A percentile compares a stretch with the other conserved stretches of the same genome.
Conservation (phyloP, 495 filamentous ascomycete genomes). For the Daldinia bambusicola region DNA sequence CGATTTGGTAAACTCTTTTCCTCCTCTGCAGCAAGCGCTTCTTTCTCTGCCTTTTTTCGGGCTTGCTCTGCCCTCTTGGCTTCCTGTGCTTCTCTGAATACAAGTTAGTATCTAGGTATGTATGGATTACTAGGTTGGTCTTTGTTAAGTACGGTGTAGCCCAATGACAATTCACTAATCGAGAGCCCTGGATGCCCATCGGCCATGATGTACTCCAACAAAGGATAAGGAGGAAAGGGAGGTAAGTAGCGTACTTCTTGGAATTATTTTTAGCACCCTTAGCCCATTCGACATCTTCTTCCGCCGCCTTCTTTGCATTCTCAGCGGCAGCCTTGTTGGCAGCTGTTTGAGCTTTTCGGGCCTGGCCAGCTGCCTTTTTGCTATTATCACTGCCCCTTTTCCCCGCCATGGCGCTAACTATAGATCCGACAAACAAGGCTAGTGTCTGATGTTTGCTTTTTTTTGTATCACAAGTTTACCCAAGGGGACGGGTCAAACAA, state of each 20-base stretch:
- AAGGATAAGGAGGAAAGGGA: background rate
- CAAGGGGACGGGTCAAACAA: background rate
- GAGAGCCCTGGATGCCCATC: background rate
- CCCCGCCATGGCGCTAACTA: slow-evolving; percentile 56
- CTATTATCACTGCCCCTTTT: slow-evolving; percentile 81
- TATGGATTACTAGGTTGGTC: background rate
- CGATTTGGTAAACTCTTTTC: slow-evolving; percentile 76
- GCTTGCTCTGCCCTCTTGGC: slow-evolving; percentile 87
- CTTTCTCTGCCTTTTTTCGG: slow-evolving; percentile 87
- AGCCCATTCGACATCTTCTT: slow-evolving; percentile 81
- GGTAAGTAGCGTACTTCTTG: slow-evolving; percentile 76
- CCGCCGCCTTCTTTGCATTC: slow-evolving; percentile 70
- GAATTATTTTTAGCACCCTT: slow-evolving; percentile 84
- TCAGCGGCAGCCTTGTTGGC: slow-evolving; percentile 78
- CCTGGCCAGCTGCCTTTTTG: slow-evolving; percentile 92
- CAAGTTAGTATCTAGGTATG: slow-evolving; percentile 29
- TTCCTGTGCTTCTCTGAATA: slow-evolving; percentile 78
- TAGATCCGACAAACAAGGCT: background rate
- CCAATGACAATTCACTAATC: background rate
- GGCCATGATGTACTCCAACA: background rate
- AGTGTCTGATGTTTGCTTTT: background rate
- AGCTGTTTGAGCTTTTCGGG: slow-evolving; percentile 90
- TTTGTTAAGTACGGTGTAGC: background rate
- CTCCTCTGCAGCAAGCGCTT: slow-evolving; percentile 84
- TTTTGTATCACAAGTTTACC: background rate